Base-by-base conservation (phyloP, 1,284 basidiomycete genomes). In the Wolfiporia cocos region DNA sequence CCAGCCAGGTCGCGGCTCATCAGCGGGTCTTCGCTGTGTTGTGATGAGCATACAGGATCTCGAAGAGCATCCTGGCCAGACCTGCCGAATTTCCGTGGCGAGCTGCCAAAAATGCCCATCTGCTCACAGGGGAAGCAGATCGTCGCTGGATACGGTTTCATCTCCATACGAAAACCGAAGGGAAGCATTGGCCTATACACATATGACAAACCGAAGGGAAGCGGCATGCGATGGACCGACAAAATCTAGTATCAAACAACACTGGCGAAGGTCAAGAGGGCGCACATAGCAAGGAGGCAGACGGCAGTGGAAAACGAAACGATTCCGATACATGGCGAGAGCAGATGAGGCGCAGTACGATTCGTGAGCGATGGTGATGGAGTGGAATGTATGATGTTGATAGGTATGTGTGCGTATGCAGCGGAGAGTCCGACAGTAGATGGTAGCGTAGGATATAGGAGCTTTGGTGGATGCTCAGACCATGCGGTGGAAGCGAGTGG, bases 381-480 rank as follows among this genome's bases (percentile, higher is more conserved):
- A 3, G 15, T 21, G 38, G 36, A 17, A 38, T 38, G 31, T 23
- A 24, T 43, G 26, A 24, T 24, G 19, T 34, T 22, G 32, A 23
- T 30, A 14, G 26, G 30, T n/a, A 41, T 36, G 32, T 14, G 11
- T 34, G 9, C 9, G 11, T 18, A 17, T 30, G 14, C 3, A 14
- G 31, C 21, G 36, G 24, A 37, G 23, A 28, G 34, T 41, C 38
- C 22, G 20, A 24, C 17, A n/a, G 30, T 48, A 48, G 46, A 48
- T 48, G 46, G 34, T 22, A 48, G 46, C 46, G 46, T 48, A 44
- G 23, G 39, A 41, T 38, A 38, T 41, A 29, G 32, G 33, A 14
- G 31, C 22, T n/a, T 18, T 20, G 21, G 7, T 15, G 29, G 34
- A 30, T 23, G 34, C 30, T 35, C n/a, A n/a, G n/a, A n/a, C n/a